phyloP scores from a whole-genome alignment of 176 grass and related monocot genomes.

The Hyparrhenia diplandra region DNA sequence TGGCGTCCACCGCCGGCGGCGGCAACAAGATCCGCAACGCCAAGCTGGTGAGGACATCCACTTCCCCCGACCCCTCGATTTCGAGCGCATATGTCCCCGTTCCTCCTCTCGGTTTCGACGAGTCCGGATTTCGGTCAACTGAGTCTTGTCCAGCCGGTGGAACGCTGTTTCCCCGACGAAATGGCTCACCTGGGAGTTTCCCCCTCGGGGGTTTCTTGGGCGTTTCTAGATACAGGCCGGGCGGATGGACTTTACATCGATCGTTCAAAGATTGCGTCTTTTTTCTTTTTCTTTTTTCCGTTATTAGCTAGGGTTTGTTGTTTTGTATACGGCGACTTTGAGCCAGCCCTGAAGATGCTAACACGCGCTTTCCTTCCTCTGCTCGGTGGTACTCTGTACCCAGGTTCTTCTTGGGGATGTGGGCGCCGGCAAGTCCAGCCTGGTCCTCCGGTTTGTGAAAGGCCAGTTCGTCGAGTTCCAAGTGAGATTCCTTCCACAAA shows the following conservation, averaged over 20 bases:
- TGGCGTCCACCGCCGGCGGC: constrained; percentile 42
- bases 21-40: constrained; percentile 67
- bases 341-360: neutral
- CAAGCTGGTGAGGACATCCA: constrained; percentile 49
- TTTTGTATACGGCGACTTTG: neutral
- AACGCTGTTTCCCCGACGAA: neutral
- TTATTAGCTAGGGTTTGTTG: neutral
- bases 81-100: neutral
- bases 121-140: neutral
- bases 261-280: neutral
- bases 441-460: constrained; percentile 91
- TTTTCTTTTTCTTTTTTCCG: neutral
- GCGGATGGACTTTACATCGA: neutral
- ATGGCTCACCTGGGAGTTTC: neutral
- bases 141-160: neutral
- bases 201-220: neutral
- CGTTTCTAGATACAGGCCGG: neutral
- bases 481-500: constrained; percentile 33
- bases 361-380: neutral
- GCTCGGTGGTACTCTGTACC: neutral
- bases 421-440: constrained; percentile 87
- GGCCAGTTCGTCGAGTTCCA: constrained; percentile 99
- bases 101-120: neutral
- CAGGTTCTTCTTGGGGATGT: constrained; percentile 97
- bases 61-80: neutral